Evolutionary conservation across 768 basidiomycete genomes (phyloP).

Genomic region (Lanmaoa pseudosensibilis): DNA sequence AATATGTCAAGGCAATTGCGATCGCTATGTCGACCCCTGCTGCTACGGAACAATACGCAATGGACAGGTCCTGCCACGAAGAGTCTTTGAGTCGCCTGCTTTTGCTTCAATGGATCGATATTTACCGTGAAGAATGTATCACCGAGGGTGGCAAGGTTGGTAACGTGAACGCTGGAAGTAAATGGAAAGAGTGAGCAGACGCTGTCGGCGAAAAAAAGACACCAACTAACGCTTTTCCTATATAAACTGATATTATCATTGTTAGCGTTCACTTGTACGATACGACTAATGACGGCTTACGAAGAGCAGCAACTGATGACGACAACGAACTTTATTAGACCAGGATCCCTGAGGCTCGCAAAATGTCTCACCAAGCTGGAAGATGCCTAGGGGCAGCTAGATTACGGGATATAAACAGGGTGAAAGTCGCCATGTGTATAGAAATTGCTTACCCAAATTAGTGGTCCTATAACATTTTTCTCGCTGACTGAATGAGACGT

Average conservation of each 20-base stretch:
- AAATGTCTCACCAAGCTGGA: conserved; percentile 3
- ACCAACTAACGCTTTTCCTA: not conserved
- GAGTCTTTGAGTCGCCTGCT: not conserved
- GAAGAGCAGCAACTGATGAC: not conserved
- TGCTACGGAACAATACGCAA: conserved; percentile 1
- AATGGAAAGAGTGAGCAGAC: not conserved
- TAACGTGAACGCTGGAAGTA: not conserved
- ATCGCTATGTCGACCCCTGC: conserved; percentile 3
- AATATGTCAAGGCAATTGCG: conserved; percentile 1
- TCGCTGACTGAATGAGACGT: not conserved
- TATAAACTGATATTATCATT: not conserved
- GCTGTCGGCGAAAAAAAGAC: not conserved
- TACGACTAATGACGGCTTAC: not conserved
- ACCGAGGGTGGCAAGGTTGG: not conserved
- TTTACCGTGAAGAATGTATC: not conserved
- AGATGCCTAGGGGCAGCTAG: conserved; percentile 1
- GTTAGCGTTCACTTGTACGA: not conserved
- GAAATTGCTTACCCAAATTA: not conserved
- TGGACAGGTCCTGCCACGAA: not conserved
- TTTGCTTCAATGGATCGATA: not conserved
- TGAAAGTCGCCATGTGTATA: not conserved
- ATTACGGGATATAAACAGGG: not conserved
- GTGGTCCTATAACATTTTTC: not conserved
- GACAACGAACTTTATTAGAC: not conserved
- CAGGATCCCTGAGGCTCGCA: not conserved